phyloP scores from a whole-genome alignment of 208 protist genomes.

The Trypanosoma cruzi region DNA sequence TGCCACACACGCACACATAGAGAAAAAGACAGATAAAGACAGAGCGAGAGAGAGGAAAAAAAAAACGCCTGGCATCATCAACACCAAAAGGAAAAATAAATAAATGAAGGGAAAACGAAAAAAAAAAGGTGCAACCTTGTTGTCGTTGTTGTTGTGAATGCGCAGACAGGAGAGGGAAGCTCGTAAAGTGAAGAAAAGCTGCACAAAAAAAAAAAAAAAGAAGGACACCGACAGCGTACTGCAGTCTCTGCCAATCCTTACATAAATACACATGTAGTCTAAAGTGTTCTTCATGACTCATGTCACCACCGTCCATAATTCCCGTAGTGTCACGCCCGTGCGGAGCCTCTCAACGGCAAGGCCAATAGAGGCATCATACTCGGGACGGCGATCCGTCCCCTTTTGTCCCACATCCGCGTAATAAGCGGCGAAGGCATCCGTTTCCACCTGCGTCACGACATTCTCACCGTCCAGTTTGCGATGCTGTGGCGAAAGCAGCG shows the following conservation, averaged over 20 bases:
- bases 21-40: slow-evolving; percentile 2
- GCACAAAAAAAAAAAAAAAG: not conserved
- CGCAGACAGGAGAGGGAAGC: slow-evolving; percentile 4
- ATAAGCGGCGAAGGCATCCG: slow-evolving; percentile 92
- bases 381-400: slow-evolving; percentile 69
- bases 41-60: slow-evolving; percentile 19
- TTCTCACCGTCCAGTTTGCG: slow-evolving; percentile 59
- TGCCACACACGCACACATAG: not conserved
- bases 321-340: slow-evolving; percentile 68
- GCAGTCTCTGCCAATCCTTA: not conserved
- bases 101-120: slow-evolving; percentile 4
- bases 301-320: slow-evolving; percentile 76
- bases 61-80: slow-evolving; percentile 23
- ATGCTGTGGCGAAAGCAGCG: slow-evolving; percentile 1
- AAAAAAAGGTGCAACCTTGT: slow-evolving; percentile 1
- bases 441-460: slow-evolving; percentile 73
- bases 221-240: not conserved
- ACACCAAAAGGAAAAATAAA: slow-evolving; percentile 47
- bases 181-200: not conserved
- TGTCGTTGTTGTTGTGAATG: not conserved
- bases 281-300: not conserved
- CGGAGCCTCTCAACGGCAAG: slow-evolving; percentile 93
- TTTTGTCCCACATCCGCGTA: slow-evolving; percentile 91
- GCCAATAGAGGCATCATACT: slow-evolving; percentile 80
- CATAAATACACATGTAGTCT: not conserved